Percentiles rank a stretch among this genome's conserved stretches.
phyloP scores from a whole-genome alignment of 1,139 yeast species.

The Magnusiomyces suaveolens region DNA sequence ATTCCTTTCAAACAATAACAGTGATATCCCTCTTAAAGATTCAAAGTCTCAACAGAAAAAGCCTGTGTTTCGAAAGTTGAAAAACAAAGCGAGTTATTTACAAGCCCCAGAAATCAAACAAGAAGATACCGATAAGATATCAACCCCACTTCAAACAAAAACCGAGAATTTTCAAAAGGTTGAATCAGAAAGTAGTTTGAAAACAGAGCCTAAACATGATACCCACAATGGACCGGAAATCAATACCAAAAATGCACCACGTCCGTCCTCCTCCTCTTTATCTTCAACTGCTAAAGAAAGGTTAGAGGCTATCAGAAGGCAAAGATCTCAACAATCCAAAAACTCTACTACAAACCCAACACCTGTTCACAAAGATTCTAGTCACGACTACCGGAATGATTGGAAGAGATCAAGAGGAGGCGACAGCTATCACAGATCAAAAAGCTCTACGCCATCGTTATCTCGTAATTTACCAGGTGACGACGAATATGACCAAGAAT shows the following conservation, averaged over 20 bases:
- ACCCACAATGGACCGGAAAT: no score
- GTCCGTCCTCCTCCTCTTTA: background rate
- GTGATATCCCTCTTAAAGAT: background rate
- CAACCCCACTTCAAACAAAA: conserved; percentile 2
- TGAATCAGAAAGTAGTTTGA: background rate
- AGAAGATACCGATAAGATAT: conserved; percentile 6
- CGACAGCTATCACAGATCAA: background rate
- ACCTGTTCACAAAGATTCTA: background rate
- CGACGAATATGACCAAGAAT: conserved; percentile 14
- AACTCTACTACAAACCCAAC: no score
- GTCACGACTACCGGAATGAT: background rate
- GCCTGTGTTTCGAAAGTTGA: background rate
- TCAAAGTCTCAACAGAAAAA: background rate
- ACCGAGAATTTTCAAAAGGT: no score
- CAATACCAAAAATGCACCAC: background rate
- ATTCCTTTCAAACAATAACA: no score
- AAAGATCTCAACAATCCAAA: background rate
- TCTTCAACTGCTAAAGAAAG: conserved; percentile 12
- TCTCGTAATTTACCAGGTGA: conserved; percentile 2
- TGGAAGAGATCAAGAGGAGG: background rate
- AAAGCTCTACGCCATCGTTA: background rate
- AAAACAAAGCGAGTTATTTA: background rate
- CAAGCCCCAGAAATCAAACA: background rate
- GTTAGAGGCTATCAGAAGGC: conserved; percentile 14
- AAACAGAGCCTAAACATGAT: background rate